A percentile compares a stretch with the other conserved stretches of the same genome.
Evolutionary conservation across 441 rosid species (phyloP).

Genomic region (Rhodomyrtus psidioides): DNA sequence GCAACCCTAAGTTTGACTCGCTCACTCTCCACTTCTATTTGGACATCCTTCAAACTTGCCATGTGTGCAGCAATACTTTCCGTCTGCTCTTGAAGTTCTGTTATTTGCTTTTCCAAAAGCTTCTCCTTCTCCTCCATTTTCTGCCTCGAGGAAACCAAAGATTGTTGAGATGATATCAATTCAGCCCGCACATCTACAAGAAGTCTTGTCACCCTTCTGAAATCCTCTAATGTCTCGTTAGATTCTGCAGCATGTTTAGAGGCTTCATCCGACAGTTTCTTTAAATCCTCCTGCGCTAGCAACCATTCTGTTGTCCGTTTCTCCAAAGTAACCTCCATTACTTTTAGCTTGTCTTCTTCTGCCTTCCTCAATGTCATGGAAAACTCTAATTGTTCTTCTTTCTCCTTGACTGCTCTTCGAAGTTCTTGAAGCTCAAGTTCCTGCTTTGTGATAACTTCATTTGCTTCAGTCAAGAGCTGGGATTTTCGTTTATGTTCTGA

Average conservation of each 20-base stretch:
- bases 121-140: constrained; percentile 58
- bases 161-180: constrained; percentile 62
- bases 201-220: constrained; percentile 66
- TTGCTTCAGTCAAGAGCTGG: constrained; percentile 46
- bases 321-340: constrained; percentile 47
- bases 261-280: constrained; percentile 33
- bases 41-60: constrained; percentile 64
- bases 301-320: constrained; percentile 70
- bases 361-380: constrained; percentile 27
- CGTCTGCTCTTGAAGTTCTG: constrained; percentile 67
- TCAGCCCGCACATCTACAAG: constrained; percentile 60
- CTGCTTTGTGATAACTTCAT: constrained; percentile 56
- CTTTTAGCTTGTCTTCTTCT: constrained; percentile 60
- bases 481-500: constrained; percentile 46
- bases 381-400: constrained; percentile 52
- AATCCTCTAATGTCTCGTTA: constrained; percentile 47
- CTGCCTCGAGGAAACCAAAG: constrained; percentile 48
- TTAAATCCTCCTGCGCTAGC: constrained; percentile 51
- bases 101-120: constrained; percentile 36
- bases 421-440: constrained; percentile 49
- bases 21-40: constrained; percentile 61
- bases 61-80: constrained; percentile 42
- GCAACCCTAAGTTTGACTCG: constrained; percentile 56
- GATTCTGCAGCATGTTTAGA: constrained; percentile 35
- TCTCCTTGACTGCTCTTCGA: constrained; percentile 32